These are phyloP conservation scores for Trifolium subterraneum DNA, from an alignment of 306 rosid genomes.

Conservation along the genomic window DNA sequence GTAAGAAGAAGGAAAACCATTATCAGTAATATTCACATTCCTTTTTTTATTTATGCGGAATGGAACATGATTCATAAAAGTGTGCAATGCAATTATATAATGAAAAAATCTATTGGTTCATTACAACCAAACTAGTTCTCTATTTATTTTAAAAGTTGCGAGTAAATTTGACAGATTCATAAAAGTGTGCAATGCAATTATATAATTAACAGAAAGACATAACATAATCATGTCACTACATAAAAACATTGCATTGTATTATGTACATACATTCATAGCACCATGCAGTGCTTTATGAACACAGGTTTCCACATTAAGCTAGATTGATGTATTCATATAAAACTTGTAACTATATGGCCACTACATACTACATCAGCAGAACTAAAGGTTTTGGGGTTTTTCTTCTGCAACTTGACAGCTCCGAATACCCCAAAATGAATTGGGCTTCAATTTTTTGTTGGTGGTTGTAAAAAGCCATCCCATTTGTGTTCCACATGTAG, in stretches of 20 bases:
- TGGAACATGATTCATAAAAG: not conserved
- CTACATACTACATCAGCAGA: constrained; percentile 5
- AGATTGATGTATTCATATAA: constrained; percentile 10
- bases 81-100: too few species aligned
- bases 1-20: constrained; percentile 1
- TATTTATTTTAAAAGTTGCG: not conserved
- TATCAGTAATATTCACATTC: not conserved
- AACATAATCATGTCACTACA: too few species aligned
- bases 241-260: not conserved
- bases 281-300: constrained; percentile 10
- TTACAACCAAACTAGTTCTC: constrained; percentile 9
- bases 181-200: too few species aligned
- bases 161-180: constrained; percentile 5
- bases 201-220: too few species aligned
- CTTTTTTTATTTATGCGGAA: constrained; percentile 18
- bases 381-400: constrained; percentile 35
- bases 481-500: constrained; percentile 71
- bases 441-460: constrained; percentile 68
- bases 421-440: constrained; percentile 84
- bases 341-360: constrained; percentile 22
- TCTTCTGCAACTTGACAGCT: constrained; percentile 77
- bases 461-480: constrained; percentile 95
- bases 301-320: constrained; percentile 20
- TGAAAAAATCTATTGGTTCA: not conserved
- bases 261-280: constrained; percentile 16